phyloP scores from a whole-genome alignment of 305 asterid species.

The Rubia peregrina region DNA sequence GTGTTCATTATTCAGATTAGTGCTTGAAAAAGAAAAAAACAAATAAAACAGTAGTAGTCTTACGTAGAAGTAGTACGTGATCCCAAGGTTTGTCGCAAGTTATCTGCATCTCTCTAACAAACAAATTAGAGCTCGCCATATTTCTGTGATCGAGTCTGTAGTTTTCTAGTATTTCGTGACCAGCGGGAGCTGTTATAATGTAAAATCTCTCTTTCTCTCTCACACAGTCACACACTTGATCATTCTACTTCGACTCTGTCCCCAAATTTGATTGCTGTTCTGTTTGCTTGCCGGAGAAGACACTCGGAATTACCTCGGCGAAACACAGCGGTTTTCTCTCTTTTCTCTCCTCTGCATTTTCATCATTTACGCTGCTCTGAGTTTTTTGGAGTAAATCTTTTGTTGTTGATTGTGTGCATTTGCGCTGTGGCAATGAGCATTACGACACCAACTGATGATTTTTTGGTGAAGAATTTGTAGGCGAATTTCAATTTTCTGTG shows the following conservation, averaged over 20 bases:
- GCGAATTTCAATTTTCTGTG: neutral
- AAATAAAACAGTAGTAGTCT: neutral
- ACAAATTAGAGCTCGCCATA: neutral
- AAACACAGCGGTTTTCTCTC: neutral
- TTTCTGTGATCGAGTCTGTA: neutral
- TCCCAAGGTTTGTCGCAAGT: neutral
- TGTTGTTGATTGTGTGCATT: neutral
- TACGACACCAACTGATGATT: neutral
- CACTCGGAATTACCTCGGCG: neutral
- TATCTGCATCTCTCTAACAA: neutral
- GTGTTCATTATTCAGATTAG: too few species aligned
- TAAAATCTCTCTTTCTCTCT: neutral
- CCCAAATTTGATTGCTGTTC: neutral
- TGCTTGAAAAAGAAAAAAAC: too few species aligned
- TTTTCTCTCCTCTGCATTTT: neutral
- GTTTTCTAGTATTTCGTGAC: neutral
- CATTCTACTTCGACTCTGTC: neutral
- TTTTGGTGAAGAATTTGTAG: neutral
- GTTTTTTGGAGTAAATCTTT: neutral
- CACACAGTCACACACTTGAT: neutral
- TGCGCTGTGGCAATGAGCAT: neutral
- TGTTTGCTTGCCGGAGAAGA: neutral
- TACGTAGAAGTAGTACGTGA: neutral
- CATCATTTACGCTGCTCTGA: neutral
- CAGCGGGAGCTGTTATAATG: too few species aligned